Conservation (phyloP, 2,329 filamentous ascomycete genomes). For the Colletotrichum musae region DNA sequence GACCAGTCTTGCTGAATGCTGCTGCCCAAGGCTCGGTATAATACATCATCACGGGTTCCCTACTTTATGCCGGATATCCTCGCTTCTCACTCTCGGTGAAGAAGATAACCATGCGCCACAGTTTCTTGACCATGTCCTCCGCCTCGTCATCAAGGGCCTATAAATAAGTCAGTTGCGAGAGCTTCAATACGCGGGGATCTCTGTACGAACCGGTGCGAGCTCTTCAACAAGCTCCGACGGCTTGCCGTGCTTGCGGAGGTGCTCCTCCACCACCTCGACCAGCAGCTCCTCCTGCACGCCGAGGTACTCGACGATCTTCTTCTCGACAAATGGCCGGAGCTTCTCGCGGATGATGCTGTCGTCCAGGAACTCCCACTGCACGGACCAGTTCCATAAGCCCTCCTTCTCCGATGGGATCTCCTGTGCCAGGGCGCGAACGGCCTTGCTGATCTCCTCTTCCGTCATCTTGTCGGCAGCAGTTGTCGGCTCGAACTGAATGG, state of each 20-base stretch:
- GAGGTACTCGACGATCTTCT: slow-evolving; percentile 97
- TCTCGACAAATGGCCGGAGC: slow-evolving; percentile 94
- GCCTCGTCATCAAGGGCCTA: slow-evolving; percentile 95
- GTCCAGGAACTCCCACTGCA: slow-evolving; percentile 94
- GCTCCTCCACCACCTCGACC: slow-evolving; percentile 92
- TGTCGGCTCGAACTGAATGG: slow-evolving; percentile 84
- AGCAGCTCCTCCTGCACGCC: slow-evolving; percentile 97
- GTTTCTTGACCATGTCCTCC: slow-evolving; percentile 92
- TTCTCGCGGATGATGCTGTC: slow-evolving; percentile 86
- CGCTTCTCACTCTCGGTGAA: slow-evolving; percentile 95
- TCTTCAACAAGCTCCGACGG: slow-evolving; percentile 89
- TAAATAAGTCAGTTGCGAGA: slow-evolving; percentile 47
- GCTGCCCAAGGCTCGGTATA: slow-evolving; percentile 29
- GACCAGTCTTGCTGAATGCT: neutral
- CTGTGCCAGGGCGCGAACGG: slow-evolving; percentile 84
- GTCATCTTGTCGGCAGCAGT: slow-evolving; percentile 78
- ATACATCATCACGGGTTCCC: slow-evolving; percentile 36
- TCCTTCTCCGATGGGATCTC: slow-evolving; percentile 92
- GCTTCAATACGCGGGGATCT: slow-evolving; percentile 4
- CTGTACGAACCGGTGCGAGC: slow-evolving; percentile 79
- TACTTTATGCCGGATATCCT: slow-evolving; percentile 77
- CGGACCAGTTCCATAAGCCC: slow-evolving; percentile 90
- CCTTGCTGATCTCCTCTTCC: slow-evolving; percentile 89
- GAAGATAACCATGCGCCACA: slow-evolving; percentile 99
- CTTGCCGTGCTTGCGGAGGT: slow-evolving; percentile 80